Evolutionary conservation across 2,329 filamentous ascomycete genomes (phyloP).

Genomic region (Venturiaceae sp.): DNA sequence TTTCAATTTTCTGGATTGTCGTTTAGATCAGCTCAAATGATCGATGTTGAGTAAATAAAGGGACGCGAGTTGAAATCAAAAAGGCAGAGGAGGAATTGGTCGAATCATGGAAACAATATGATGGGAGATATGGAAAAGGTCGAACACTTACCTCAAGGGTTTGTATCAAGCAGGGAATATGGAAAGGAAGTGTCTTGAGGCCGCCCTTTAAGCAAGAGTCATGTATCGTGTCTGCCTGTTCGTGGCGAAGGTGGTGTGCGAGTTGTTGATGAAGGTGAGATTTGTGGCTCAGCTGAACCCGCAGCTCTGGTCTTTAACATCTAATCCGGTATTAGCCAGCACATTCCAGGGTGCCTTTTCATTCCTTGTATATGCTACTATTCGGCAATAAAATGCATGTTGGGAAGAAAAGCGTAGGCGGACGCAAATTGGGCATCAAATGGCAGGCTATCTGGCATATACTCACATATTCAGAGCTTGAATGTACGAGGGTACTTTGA

Average conservation of each 20-base stretch:
- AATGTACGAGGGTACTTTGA: neutral
- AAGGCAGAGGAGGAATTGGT: neutral
- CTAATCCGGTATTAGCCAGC: neutral
- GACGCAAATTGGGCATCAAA: too few relatives aligned
- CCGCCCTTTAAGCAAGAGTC: neutral
- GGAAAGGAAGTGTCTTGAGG: neutral
- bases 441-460: too few relatives aligned
- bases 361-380: neutral
- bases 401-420: too few relatives aligned
- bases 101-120: too few relatives aligned
- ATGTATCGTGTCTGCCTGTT: neutral
- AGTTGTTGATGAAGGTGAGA: neutral
- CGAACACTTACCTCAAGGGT: neutral
- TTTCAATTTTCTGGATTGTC: too few relatives aligned
- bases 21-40: too few relatives aligned
- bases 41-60: neutral
- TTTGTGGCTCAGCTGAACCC: neutral
- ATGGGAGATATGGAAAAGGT: neutral
- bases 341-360: neutral
- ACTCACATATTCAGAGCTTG: neutral
- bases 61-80: neutral
- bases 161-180: neutral
- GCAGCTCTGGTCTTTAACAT: neutral
- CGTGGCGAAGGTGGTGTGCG: neutral
- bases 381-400: too few relatives aligned